Percentiles rank a stretch among this genome's conserved stretches.
phyloP scores from a whole-genome alignment of 768 basidiomycete genomes.

The Megacollybia marginata region DNA sequence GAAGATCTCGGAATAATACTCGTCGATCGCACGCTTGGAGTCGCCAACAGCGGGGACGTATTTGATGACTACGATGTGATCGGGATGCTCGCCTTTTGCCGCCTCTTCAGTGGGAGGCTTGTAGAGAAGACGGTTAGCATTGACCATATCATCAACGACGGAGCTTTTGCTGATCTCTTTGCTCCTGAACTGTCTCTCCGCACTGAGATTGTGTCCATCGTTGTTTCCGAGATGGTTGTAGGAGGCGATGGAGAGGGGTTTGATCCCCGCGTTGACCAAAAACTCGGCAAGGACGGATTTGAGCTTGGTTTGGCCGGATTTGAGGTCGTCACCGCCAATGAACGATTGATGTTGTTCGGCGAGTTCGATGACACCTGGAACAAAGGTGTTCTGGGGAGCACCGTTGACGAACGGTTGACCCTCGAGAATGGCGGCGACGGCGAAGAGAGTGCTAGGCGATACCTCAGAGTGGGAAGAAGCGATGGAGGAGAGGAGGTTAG shows the following conservation, averaged over 20 bases:
- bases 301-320: conserved; percentile 96
- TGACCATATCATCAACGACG: conserved; percentile 98
- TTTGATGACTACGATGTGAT: conserved; percentile 96
- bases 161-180: conserved; percentile 98
- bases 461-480: conserved; percentile 83
- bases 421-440: conserved; percentile 92
- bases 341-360: conserved; percentile 86
- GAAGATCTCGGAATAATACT: conserved; percentile 97
- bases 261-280: conserved; percentile 97
- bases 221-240: conserved; percentile 99
- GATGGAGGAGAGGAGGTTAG: conserved; percentile 78
- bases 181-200: conserved; percentile 90
- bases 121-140: conserved; percentile 82
- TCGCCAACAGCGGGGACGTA: conserved; percentile 96
- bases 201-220: conserved; percentile 87
- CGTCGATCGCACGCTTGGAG: conserved; percentile 98
- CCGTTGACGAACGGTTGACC: conserved; percentile 95
- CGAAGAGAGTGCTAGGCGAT: conserved; percentile 94
- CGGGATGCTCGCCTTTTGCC: conserved; percentile 92
- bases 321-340: conserved; percentile 97
- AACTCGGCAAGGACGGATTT: conserved; percentile 97
- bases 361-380: conserved; percentile 89
- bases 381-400: conserved; percentile 98
- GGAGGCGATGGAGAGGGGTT: conserved; percentile 92
- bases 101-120: conserved; percentile 61